phyloP scores from a whole-genome alignment of 225 moss, liverwort and hornwort species.

The Pleurozium schreberi region DNA sequence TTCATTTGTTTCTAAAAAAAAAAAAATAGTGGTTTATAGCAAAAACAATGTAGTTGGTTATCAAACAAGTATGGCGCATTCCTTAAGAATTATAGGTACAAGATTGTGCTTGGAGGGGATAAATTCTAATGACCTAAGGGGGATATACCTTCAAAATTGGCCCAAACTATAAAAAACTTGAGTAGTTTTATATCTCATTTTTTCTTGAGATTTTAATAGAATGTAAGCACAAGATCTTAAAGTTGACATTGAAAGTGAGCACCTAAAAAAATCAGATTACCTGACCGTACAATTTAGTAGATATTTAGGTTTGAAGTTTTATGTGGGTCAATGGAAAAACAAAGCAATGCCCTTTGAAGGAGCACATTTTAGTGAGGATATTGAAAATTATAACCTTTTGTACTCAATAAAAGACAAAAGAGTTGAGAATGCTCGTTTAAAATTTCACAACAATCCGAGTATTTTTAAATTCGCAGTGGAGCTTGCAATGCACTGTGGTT shows the following conservation, averaged over 20 bases:
- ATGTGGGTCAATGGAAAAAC: not conserved
- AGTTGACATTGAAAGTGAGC: not conserved
- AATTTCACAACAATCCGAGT: fast-evolving
- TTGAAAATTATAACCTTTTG: not conserved
- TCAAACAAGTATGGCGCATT: not conserved
- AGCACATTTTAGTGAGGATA: not conserved
- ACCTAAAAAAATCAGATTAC: not conserved
- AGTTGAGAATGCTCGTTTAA: not conserved
- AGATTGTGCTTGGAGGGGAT: not conserved
- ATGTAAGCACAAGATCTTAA: not conserved
- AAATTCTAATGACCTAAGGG: not conserved
- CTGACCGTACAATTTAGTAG: fast-evolving
- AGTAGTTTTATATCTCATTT: not conserved
- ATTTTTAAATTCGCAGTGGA: not conserved
- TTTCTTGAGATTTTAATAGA: not conserved
- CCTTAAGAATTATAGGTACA: not conserved
- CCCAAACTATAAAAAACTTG: not conserved
- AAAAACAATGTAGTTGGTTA: not conserved
- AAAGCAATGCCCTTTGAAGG: not conserved
- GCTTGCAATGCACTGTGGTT: fast-evolving
- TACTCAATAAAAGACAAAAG: not conserved
- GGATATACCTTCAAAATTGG: not conserved
- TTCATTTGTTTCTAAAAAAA: too few species aligned
- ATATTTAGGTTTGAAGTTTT: not conserved
- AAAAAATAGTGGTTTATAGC: too few species aligned